Conservation (phyloP, 768 basidiomycete species). For the Daedaleopsis sinensis region DNA sequence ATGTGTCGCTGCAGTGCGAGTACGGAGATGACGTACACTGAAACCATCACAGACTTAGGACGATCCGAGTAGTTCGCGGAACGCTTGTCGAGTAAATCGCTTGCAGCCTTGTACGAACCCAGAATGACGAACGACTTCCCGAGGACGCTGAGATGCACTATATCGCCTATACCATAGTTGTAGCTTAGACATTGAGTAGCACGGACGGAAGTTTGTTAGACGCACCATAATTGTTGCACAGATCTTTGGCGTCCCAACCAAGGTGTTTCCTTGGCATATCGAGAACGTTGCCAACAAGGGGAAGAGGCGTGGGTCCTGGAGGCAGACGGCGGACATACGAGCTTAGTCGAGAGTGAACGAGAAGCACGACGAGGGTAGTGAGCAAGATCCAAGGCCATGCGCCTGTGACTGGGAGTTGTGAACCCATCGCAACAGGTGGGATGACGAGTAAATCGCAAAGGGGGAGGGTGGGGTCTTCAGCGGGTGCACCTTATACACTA, state of each 20-base stretch:
- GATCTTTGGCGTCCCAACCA: constrained; percentile 4
- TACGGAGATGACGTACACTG: constrained; percentile 24
- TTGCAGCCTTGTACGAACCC: constrained; percentile 20
- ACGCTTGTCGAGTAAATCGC: too few relatives aligned
- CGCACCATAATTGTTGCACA: constrained; percentile 12
- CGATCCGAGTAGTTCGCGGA: too few relatives aligned
- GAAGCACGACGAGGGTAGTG: too few relatives aligned
- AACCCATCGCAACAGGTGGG: too few relatives aligned
- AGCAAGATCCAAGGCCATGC: too few relatives aligned
- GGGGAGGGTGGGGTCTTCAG: too few relatives aligned
- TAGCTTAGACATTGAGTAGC: too few relatives aligned
- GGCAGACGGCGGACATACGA: too few relatives aligned
- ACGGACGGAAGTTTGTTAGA: neutral
- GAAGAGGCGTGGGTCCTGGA: constrained; percentile 28
- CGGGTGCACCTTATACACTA: too few relatives aligned
- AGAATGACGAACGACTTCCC: constrained; percentile 24
- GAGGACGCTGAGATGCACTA: constrained; percentile 21
- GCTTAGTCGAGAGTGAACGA: too few relatives aligned
- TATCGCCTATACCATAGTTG: constrained; percentile 17
- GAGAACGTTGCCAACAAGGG: constrained; percentile 29
- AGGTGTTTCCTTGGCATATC: constrained; percentile 24
- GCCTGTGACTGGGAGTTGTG: too few relatives aligned
- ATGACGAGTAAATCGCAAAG: too few relatives aligned
- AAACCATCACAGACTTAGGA: constrained; percentile 21
- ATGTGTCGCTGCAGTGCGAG: neutral